Base-by-base conservation (phyloP, 257 asterid genomes). In the Solanum sejunctum region DNA sequence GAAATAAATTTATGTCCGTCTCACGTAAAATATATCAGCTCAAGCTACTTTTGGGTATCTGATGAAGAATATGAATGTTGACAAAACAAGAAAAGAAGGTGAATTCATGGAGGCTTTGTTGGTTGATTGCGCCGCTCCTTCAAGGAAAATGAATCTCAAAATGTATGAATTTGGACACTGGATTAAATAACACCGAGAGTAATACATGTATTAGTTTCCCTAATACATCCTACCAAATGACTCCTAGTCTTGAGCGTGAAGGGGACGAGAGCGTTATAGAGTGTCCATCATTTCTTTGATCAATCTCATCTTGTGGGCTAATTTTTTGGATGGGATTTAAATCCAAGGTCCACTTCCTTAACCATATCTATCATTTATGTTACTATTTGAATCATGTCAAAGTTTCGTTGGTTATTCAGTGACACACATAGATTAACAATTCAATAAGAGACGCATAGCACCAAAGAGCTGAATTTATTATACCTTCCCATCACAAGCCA, bases 401-500 rank as follows among this genome's bases (percentile, higher is more conserved):
- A 49, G 10, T 12, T 66, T 45, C 8, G 58, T 47, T 21, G 81
- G 21, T 47, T 47, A 7, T 21, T 23, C 9, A 75, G 49, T 49
- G 45, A 75, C 45, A 52, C 45, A 52, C 28, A 78, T 10, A 26
- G 13, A 52, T 52, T 26, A 11, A 9, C 49, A 51, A 52, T 51
- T 52, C 61, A 75, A 75, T 52, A 49, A 10, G 23, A 49, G 61
- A 49, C 10, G 2, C 41, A 72, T 43, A 52, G 64, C 49, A 51
- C 45, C 23, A 26, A 0, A 49, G 63, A 52, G 11, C 28, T 26
- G 64, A 47, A 52, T 39, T 47, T 56, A 78, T 69, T 55, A 83
- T 91, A 93, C 99, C 98, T 92, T 89, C 79, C 99, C 98, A 69
- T 90, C 93, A 69, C 77, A 55, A 36, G 88, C 86, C 66, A 95